Conservation (phyloP, 257 asterid species). For the Mentha longifolia region DNA sequence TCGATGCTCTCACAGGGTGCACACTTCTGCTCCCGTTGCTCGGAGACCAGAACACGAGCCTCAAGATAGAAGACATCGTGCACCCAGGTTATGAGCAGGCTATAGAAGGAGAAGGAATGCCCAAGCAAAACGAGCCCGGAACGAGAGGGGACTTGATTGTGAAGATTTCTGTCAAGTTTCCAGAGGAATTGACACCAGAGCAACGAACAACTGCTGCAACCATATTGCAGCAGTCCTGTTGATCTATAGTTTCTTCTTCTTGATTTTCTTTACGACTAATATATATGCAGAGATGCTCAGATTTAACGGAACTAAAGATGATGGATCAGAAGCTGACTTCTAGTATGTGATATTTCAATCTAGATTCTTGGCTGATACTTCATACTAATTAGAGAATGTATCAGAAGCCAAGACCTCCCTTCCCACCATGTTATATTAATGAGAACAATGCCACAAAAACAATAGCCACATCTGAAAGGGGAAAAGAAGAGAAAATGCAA, state of each 20-base stretch:
- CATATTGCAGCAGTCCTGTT: conserved; percentile 50
- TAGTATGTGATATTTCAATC: not conserved
- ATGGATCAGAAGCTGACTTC: not conserved
- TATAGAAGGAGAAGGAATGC: conserved; percentile 75
- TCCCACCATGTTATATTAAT: not conserved
- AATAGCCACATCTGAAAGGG: not conserved
- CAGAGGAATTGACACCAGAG: conserved; percentile 57
- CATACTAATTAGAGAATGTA: not conserved
- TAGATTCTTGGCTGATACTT: conserved; percentile 1
- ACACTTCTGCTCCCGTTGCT: conserved; percentile 57
- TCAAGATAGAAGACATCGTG: conserved; percentile 58
- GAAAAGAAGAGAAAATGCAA: not conserved
- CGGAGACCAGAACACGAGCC: conserved; percentile 48
- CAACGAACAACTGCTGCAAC: conserved; percentile 48
- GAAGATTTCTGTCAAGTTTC: conserved; percentile 60
- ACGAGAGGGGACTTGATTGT: conserved; percentile 69
- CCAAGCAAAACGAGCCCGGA: conserved; percentile 56
- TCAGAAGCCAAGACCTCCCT: too few species aligned
- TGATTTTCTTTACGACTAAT: conserved; percentile 4
- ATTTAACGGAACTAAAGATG: not conserved
- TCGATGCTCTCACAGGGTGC: conserved; percentile 70
- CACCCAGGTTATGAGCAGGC: conserved; percentile 60
- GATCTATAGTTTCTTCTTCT: conserved; percentile 7
- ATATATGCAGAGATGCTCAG: not conserved
- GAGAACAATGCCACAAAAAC: not conserved